A percentile compares a stretch with the other conserved stretches of the same genome.
Conservation (phyloP, 1,139 yeast genomes). For the Yamadazyma oceani region DNA sequence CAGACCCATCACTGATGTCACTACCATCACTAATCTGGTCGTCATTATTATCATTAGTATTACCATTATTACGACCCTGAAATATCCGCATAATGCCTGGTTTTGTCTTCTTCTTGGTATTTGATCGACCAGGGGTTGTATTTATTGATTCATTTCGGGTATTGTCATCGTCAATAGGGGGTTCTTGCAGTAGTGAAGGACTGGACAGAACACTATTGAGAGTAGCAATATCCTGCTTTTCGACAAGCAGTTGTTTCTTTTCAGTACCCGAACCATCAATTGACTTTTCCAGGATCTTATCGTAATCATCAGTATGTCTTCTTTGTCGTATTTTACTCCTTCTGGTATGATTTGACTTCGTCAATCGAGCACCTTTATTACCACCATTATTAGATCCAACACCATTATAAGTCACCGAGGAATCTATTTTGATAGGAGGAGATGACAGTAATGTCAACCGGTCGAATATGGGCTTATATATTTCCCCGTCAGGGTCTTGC, state of each 20-base stretch:
- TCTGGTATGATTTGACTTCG: constrained; percentile 6
- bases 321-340: constrained; percentile 11
- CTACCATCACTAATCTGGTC: neutral
- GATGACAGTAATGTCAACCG: constrained; percentile 21
- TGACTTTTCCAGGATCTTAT: neutral
- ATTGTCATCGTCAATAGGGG: neutral
- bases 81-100: neutral
- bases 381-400: neutral
- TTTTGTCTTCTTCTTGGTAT: neutral
- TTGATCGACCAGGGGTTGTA: neutral
- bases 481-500: constrained; percentile 12
- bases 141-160: neutral
- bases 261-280: neutral
- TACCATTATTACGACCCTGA: constrained; percentile 5
- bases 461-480: constrained; percentile 13
- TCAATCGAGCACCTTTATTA: neutral
- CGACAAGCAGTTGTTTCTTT: too few species aligned
- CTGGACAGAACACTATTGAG: too few species aligned
- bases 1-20: constrained; percentile 12
- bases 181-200: neutral
- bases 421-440: constrained; percentile 34
- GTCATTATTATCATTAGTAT: constrained; percentile 6
- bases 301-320: neutral
- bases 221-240: too few species aligned
- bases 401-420: neutral